Evolutionary conservation across 2,329 filamentous ascomycete species (phyloP), one percentile per base, ranked within the genome.

Genomic region (Pseudogymnoascus pannorum): DNA sequence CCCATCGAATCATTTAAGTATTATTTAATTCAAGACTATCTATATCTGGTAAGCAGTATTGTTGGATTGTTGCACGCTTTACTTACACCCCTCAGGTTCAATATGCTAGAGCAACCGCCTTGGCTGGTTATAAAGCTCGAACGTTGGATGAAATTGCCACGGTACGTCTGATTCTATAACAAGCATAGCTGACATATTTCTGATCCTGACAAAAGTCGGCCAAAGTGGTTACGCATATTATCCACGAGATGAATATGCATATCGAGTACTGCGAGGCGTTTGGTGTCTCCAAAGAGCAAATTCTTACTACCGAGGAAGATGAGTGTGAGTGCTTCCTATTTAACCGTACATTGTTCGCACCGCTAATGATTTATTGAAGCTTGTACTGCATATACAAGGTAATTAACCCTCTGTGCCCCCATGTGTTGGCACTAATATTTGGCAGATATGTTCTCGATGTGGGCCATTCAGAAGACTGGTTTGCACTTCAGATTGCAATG

Each of bases 1-100:
- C 87, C 89, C 0, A 68, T 88, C 1, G 83, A 88, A 44, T 87
- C 86, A 0, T 97, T 96, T 78, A 94, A 92, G 73, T 82, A 88
- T 38, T 97, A 97, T 72, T 84, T 97, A 61, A 81, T 94, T 8
- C 93, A 97, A 69, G 93, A 97, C 70, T 97, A 97, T 69, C 79
- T 96, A 4, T 97, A 94, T 70, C 77, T 97, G 44, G 89, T 94
- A 68, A 42, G 79, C 70, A 14, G 26, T 4, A 20, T 20, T 26
- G 2, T 8, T 20, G n/a, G 26, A 2, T 4, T 54, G 2, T 20
- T 31, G 26, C 16, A 31, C 16, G 26, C n/a, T 31, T 54, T 58
- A n/a, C 31, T 58, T 7, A 58, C 18, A 12, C 5, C 6, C 18
- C 12, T 4, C 36, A 92, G 87, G 81, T 89, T 54, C 92, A 97